Percentiles rank a stretch among this genome's conserved stretches.
Evolutionary conservation across 2,329 filamentous ascomycete genomes (phyloP).

Genomic region (Alternaria hordeiaustralica): DNA sequence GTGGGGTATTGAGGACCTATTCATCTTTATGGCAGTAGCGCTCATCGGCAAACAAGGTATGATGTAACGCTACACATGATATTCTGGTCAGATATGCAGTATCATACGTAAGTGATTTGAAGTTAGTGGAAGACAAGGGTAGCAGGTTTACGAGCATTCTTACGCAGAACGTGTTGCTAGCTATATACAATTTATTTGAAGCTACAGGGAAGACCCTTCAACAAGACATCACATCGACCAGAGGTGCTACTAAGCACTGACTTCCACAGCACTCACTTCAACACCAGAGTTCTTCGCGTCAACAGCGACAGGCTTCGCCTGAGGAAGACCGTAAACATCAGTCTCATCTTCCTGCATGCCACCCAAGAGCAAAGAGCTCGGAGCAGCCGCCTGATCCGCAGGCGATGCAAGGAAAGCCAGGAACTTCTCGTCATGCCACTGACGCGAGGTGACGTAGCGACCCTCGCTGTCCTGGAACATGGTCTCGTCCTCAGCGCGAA

Average conservation of each 20-base stretch:
- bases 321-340: constrained; percentile 2
- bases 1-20: neutral
- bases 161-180: neutral
- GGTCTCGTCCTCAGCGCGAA: constrained; percentile 63
- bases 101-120: neutral
- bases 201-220: neutral
- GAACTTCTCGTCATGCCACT: constrained; percentile 46
- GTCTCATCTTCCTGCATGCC: constrained; percentile 13
- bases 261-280: constrained; percentile 6
- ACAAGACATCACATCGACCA: neutral
- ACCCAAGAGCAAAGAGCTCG: constrained; percentile 9
- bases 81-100: neutral
- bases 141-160: neutral
- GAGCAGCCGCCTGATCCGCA: constrained; percentile 10
- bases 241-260: constrained; percentile 1
- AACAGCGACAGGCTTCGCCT: neutral
- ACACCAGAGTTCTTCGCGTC: neutral
- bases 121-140: neutral
- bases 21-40: neutral
- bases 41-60: neutral
- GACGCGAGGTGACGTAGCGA: constrained; percentile 58
- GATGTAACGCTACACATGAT: neutral
- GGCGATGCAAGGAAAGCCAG: constrained; percentile 33
- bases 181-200: neutral
- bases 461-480: constrained; percentile 64